Conservation (phyloP, 768 basidiomycete genomes). For the Leccinellum rugosiceps region DNA sequence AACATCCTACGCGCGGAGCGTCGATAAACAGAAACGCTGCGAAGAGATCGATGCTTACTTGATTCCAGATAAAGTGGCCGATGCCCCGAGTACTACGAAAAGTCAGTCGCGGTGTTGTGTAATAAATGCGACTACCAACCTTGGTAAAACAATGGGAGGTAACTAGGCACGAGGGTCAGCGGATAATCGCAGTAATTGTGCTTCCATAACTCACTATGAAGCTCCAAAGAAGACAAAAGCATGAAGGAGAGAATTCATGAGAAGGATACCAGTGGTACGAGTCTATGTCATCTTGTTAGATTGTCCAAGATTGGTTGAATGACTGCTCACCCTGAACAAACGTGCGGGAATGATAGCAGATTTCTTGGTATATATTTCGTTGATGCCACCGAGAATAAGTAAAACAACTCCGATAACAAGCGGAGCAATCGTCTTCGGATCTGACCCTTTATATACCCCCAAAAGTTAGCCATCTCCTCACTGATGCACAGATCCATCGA, state of each 20-base stretch:
- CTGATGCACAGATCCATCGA: background rate
- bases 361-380: slow-evolving; percentile 59
- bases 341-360: slow-evolving; percentile 75
- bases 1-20: slow-evolving; percentile 53
- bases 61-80: slow-evolving; percentile 67
- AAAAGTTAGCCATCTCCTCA: background rate
- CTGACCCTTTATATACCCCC: slow-evolving; percentile 44
- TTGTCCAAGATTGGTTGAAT: background rate
- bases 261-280: slow-evolving; percentile 64
- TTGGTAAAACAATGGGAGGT: slow-evolving; percentile 78
- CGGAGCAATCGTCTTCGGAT: slow-evolving; percentile 56
- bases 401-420: slow-evolving; percentile 56
- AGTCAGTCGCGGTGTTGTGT: slow-evolving; percentile 4
- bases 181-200: background rate
- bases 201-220: slow-evolving; percentile 21
- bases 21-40: background rate
- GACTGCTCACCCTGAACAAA: slow-evolving; percentile 55
- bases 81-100: slow-evolving; percentile 56
- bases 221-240: slow-evolving; percentile 58
- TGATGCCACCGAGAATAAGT: slow-evolving; percentile 49
- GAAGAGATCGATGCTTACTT: slow-evolving; percentile 38
- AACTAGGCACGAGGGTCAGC: slow-evolving; percentile 27
- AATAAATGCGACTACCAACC: slow-evolving; percentile 6
- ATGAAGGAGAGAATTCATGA: slow-evolving; percentile 61
- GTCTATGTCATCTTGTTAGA: slow-evolving; percentile 40